A percentile compares a stretch with the other conserved stretches of the same genome.
phyloP scores from a whole-genome alignment of 2,329 filamentous ascomycete species.

The Byssoonygena ceratinophila region DNA sequence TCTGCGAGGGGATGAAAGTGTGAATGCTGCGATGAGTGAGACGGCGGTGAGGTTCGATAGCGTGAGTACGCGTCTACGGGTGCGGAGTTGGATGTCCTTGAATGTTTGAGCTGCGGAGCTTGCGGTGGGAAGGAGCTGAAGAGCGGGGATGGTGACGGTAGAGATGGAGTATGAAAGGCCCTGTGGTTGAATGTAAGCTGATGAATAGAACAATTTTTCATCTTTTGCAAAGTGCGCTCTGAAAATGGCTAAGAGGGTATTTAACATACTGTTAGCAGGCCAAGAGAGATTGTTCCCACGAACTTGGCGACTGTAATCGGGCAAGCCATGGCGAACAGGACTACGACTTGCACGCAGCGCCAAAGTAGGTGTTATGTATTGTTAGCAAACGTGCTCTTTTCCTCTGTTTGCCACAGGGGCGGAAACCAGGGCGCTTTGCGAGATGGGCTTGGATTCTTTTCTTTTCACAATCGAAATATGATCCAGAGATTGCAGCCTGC shows the following conservation, averaged over 20 bases:
- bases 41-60: conserved; percentile 59
- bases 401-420: neutral
- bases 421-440: neutral
- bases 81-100: conserved; percentile 52
- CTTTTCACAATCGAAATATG: too few relatives aligned
- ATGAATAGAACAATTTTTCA: neutral
- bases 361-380: neutral
- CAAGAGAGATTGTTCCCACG: conserved; percentile 79
- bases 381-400: neutral
- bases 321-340: conserved; percentile 45
- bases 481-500: neutral
- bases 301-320: conserved; percentile 77
- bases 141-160: conserved; percentile 64
- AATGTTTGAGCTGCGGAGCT: conserved; percentile 60
- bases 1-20: conserved; percentile 60
- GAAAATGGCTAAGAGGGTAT: neutral
- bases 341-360: neutral
- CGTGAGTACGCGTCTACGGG: conserved; percentile 54
- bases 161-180: conserved; percentile 80
- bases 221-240: conserved; percentile 2
- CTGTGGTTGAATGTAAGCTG: conserved; percentile 38
- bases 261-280: conserved; percentile 67
- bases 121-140: conserved; percentile 71
- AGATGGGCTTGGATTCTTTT: too few relatives aligned
- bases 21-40: conserved; percentile 66